These are phyloP conservation scores for Cryptococcus jaspeensis DNA, from an alignment of 1,284 basidiomycete species.

Conservation along the genomic window DNA sequence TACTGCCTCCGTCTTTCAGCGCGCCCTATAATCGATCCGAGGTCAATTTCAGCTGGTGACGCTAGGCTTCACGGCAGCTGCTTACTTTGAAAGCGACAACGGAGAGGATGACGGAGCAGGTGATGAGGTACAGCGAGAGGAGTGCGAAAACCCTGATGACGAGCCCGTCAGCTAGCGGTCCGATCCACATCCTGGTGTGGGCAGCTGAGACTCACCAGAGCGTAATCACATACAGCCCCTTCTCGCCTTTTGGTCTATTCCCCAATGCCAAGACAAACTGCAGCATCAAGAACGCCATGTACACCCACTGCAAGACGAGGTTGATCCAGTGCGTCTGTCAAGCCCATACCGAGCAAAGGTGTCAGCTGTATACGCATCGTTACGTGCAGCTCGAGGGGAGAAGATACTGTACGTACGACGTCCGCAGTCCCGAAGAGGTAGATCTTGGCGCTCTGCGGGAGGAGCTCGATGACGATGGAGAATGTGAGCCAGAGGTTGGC, in stretches of 20 bases:
- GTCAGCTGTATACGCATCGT: neutral
- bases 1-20: conserved; percentile 33
- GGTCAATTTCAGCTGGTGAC: neutral
- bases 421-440: conserved; percentile 66
- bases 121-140: conserved; percentile 72
- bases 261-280: conserved; percentile 91
- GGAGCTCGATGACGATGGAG: conserved; percentile 88
- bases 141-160: conserved; percentile 71
- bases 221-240: conserved; percentile 73
- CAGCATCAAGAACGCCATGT: conserved; percentile 76
- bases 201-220: conserved; percentile 51
- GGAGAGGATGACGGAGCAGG: conserved; percentile 82
- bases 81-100: conserved; percentile 70
- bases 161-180: no score
- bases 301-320: conserved; percentile 77
- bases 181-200: no score
- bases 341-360: conserved; percentile 5
- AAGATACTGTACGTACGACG: conserved; percentile 59
- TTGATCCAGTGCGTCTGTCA: conserved; percentile 90
- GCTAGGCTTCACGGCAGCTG: no score
- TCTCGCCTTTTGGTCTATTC: conserved; percentile 94
- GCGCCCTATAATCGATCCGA: conserved; percentile 56
- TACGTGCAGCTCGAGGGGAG: no score
- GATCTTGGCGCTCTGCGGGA: conserved; percentile 60
- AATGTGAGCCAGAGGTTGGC: conserved; percentile 96